phyloP scores from a whole-genome alignment of 139 green algal genomes.

The Chlamydomonas sp. region DNA sequence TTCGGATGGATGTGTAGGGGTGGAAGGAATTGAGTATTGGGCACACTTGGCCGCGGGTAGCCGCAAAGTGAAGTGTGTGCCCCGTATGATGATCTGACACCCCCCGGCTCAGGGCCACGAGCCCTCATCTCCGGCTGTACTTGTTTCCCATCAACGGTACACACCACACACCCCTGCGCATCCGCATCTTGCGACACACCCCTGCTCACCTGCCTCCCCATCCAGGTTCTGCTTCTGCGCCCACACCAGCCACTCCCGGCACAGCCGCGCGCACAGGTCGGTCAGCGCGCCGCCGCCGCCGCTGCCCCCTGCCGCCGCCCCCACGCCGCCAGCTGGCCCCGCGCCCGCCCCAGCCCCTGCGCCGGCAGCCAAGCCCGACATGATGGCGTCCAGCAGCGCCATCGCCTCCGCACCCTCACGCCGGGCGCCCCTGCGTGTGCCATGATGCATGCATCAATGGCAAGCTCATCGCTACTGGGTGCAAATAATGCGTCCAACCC shows the following conservation, averaged over 20 bases:
- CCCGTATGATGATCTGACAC: too few species aligned
- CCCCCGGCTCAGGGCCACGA: too few species aligned
- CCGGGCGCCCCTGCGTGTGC: neutral
- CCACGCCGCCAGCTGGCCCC: neutral
- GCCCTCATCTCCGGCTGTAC: too few species aligned
- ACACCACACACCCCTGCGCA: neutral
- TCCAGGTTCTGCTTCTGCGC: constrained; percentile 25
- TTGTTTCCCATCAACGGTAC: too few species aligned
- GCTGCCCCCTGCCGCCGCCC: neutral
- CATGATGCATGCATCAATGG: too few species aligned
- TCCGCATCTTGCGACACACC: too few species aligned
- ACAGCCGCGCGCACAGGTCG: constrained; percentile 33
- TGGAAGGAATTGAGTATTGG: too few species aligned
- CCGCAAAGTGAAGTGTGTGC: too few species aligned
- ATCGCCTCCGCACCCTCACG: constrained; percentile 40
- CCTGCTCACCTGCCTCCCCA: neutral
- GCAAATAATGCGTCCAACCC: too few species aligned
- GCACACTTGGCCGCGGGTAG: too few species aligned
- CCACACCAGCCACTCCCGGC: constrained; percentile 27
- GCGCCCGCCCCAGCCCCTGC: neutral
- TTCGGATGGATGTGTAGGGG: too few species aligned
- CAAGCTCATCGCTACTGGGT: too few species aligned
- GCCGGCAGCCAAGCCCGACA: constrained; percentile 4
- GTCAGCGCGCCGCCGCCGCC: neutral
- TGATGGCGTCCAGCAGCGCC: constrained; percentile 29